Conservation (phyloP, 768 basidiomycete species). For the Macrolepiota fuliginosa region DNA sequence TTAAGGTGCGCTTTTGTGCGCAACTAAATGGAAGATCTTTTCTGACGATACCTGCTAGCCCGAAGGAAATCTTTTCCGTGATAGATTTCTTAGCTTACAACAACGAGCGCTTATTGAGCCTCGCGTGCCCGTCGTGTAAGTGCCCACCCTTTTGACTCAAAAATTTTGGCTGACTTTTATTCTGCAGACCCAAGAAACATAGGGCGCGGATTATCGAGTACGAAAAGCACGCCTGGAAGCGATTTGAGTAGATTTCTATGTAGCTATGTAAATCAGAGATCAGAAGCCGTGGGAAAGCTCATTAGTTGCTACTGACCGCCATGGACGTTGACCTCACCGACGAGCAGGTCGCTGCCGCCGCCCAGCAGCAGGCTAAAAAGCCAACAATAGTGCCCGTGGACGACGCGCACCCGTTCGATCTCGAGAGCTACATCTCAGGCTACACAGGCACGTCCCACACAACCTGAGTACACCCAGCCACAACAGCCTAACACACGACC, state of each 20-base stretch:
- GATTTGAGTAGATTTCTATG: constrained; percentile 46
- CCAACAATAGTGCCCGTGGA: constrained; percentile 50
- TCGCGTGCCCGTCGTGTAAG: constrained; percentile 73
- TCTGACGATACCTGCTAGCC: constrained; percentile 46
- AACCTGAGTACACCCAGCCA: not conserved
- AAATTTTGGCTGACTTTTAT: not conserved
- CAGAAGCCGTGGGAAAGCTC: constrained; percentile 12
- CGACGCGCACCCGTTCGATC: constrained; percentile 83
- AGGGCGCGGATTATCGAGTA: constrained; percentile 58
- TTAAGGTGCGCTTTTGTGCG: constrained; percentile 62
- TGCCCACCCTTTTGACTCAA: not conserved
- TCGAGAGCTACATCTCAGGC: constrained; percentile 73
- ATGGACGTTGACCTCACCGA: constrained; percentile 45
- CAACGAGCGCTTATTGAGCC: constrained; percentile 88
- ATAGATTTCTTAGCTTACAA: constrained; percentile 85
- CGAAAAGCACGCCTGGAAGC: constrained; percentile 80
- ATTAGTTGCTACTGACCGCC: constrained; percentile 9
- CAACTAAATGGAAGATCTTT: not conserved
- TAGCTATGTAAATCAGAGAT: constrained; percentile 6
- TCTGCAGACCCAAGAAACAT: constrained; percentile 47
- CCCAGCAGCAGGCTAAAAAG: constrained; percentile 21
- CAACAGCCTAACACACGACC: not conserved
- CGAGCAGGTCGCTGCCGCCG: constrained; percentile 26
- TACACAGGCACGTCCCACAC: constrained; percentile 60
- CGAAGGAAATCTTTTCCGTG: constrained; percentile 91